Evolutionary conservation across 116 monocot genomes (phyloP), one percentile per base, ranked within the genome.

Genomic region (Cymodocea nodosa): DNA sequence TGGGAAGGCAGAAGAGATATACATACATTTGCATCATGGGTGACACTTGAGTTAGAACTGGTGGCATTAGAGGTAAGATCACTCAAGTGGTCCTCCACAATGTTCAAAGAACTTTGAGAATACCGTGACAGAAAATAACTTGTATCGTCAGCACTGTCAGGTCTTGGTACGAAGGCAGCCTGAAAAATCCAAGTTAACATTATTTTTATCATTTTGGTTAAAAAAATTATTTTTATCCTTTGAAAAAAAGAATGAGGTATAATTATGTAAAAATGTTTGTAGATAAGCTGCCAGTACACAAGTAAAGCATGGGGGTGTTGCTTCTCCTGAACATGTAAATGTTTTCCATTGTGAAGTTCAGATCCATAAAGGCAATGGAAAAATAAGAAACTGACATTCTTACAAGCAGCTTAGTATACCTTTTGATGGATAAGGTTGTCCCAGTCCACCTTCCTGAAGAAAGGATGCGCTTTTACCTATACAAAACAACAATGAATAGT

Each of bases 121-220:
- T 85, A 74, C 11, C 89, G 74, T 66, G 82, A 76, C 65, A 80
- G 30, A 30, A 89, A 89, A 52, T 89, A 89, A 73, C 89, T 89
- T 59, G 89, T 89, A 69, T 89, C 89, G 60, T 85, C 85, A 68
- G 67, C 73, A 77, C 76, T 78, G 2, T 89, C 85, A 18, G 89
- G 89, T 13, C 73, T 75, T 70, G 89, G 89, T 37, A 89, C 70
- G 44, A 89, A 89, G 59, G 85, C 85, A 73, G 82, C 89, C 89
- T 89, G 71, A 40, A 73, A 68, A 64, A 39, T 15, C 18, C 56
- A 17, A 35, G n/a, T n/a, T n/a, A 17, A 30, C 30, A 30, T 30
- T 30, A 30, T 30, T 30, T 30, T 30, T 30, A 30, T 30, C 30
- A n/a, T 30, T 30, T 30, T 30, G 3, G 1, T 30, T 30, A 30